Evolutionary conservation across 495 filamentous ascomycete genomes (phyloP).

Genomic region (Annulohypoxylon stygium): DNA sequence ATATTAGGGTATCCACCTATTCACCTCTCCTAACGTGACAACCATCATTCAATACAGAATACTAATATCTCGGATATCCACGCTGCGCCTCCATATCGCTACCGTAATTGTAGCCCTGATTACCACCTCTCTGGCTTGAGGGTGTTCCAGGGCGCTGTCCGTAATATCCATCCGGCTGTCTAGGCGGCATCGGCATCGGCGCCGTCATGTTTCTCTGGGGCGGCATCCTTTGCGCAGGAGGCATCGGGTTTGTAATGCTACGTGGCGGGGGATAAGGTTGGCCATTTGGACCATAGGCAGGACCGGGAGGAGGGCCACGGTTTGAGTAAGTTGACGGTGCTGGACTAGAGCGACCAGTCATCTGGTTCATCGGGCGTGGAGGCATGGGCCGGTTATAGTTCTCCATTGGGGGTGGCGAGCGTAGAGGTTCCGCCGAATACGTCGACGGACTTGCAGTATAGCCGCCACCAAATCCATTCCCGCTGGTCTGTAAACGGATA

Average conservation of each 20-base stretch:
- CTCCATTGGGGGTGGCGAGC: constrained; percentile 51
- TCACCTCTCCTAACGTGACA: constrained; percentile 10
- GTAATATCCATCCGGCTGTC: constrained; percentile 46
- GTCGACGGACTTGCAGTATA: constrained; percentile 53
- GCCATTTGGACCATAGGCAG: constrained; percentile 21
- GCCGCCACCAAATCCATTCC: constrained; percentile 35
- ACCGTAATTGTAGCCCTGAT: constrained; percentile 54
- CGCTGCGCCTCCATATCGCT: constrained; percentile 52
- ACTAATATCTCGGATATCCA: constrained; percentile 51
- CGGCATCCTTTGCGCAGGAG: constrained; percentile 51
- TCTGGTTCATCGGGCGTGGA: constrained; percentile 39
- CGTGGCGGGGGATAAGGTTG: constrained; percentile 52
- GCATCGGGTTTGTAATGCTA: constrained; percentile 57
- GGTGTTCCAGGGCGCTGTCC: constrained; percentile 44
- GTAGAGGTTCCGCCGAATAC: constrained; percentile 49
- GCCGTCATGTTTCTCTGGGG: constrained; percentile 66
- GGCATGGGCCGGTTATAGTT: constrained; percentile 47
- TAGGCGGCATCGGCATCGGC: constrained; percentile 52
- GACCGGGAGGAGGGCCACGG: constrained; percentile 41
- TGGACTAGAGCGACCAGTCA: constrained; percentile 56
- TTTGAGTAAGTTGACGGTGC: constrained; percentile 56
- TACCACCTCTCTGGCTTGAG: constrained; percentile 34
- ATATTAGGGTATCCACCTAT: constrained; percentile 31
- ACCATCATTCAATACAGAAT: constrained; percentile 20
- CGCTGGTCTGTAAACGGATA: constrained; percentile 42